Evolutionary conservation across 2,329 filamentous ascomycete genomes (phyloP).

Genomic region (Diplocarpon rosae): DNA sequence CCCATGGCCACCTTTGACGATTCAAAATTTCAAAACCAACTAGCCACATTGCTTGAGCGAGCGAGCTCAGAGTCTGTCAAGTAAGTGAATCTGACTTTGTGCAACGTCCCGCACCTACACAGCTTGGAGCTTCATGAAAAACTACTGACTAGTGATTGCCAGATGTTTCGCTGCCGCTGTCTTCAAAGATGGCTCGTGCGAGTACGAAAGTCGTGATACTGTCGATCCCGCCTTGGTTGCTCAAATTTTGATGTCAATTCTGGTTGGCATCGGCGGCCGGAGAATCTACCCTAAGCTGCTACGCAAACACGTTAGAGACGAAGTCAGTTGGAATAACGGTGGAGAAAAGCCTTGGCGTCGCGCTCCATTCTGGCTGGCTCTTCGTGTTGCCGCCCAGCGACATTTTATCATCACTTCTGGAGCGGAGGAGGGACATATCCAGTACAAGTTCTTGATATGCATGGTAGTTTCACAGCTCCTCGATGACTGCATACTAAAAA

Average conservation of each 20-base stretch:
- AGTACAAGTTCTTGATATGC: constrained; percentile 48
- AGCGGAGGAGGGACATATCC: constrained; percentile 31
- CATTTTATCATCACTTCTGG: constrained; percentile 34
- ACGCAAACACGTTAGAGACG: constrained; percentile 50
- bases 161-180: constrained; percentile 37
- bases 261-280: constrained; percentile 41
- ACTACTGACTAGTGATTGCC: too few species aligned
- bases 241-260: constrained; percentile 47
- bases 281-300: constrained; percentile 29
- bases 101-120: too few species aligned
- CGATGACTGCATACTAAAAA: constrained; percentile 26
- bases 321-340: constrained; percentile 37
- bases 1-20: constrained; percentile 31
- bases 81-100: constrained; percentile 4
- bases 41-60: constrained; percentile 44
- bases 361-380: constrained; percentile 48
- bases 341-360: constrained; percentile 49
- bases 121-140: too few species aligned
- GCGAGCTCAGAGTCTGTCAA: constrained; percentile 43
- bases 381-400: constrained; percentile 47
- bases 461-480: constrained; percentile 37
- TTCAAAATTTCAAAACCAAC: constrained; percentile 33
- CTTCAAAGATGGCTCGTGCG: constrained; percentile 37
- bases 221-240: constrained; percentile 45
- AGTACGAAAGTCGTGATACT: constrained; percentile 47